These are phyloP conservation scores for Aspergillus coremiiformis DNA, from an alignment of 495 filamentous ascomycete species.

Conservation along the genomic window DNA sequence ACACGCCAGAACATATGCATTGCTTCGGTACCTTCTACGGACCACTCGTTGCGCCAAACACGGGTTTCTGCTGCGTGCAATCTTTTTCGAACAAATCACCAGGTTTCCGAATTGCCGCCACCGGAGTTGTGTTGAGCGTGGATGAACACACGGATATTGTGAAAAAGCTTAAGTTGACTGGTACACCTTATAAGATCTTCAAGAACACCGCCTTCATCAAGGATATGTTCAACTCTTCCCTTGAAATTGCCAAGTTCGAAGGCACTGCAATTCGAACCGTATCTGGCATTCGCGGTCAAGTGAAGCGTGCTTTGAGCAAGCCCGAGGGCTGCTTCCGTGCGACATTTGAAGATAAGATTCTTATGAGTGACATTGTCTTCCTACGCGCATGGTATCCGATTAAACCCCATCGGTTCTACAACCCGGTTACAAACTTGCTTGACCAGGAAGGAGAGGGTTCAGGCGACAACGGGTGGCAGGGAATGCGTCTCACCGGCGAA, in stretches of 20 bases:
- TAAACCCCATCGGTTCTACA: slow-evolving; percentile 91
- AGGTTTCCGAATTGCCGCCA: slow-evolving; percentile 89
- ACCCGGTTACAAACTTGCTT: slow-evolving; percentile 88
- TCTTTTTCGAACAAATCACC: slow-evolving; percentile 81
- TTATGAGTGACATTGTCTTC: slow-evolving; percentile 95
- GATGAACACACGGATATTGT: slow-evolving; percentile 94
- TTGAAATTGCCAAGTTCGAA: slow-evolving; percentile 98
- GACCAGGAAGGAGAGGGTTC: slow-evolving; percentile 31
- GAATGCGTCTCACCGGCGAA: slow-evolving; percentile 93
- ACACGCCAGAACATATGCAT: slow-evolving; percentile 96
- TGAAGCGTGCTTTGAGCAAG: slow-evolving; percentile 85
- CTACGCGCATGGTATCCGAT: slow-evolving; percentile 93
- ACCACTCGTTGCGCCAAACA: slow-evolving; percentile 89
- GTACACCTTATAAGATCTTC: slow-evolving; percentile 92
- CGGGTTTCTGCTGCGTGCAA: slow-evolving; percentile 89
- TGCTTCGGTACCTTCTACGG: slow-evolving; percentile 94
- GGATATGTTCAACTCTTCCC: slow-evolving; percentile 88
- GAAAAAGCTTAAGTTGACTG: slow-evolving; percentile 96
- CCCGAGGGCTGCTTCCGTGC: slow-evolving; percentile 93
- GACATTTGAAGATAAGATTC: slow-evolving; percentile 95
- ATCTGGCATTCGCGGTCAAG: slow-evolving; percentile 89
- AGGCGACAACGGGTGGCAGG: slow-evolving; percentile 55
- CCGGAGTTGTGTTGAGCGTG: slow-evolving; percentile 84
- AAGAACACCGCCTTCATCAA: slow-evolving; percentile 98
- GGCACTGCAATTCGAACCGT: slow-evolving; percentile 92